Base-by-base conservation (phyloP, 106 monocot genomes). In the Dioscorea zingiberensis region DNA sequence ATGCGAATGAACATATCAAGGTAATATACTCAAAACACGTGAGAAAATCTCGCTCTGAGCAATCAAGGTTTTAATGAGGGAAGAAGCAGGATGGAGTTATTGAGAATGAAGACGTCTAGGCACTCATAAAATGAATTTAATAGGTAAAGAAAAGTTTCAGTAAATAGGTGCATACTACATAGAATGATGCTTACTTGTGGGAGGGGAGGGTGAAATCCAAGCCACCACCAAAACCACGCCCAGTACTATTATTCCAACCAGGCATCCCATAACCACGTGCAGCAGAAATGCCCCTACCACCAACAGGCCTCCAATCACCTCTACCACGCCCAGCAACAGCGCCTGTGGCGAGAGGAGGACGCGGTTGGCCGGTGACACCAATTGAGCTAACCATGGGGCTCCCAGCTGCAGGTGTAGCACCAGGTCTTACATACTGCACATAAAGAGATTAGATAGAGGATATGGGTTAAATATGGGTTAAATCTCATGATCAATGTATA, bases 371-470 rank as follows among this genome's bases (percentile, higher is more conserved):
- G 7, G 74, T 66, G 58, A 63, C 54, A 62, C 73, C 78, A 47
- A 74, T 67, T 64, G 73, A 54, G 67, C 71, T 63, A 44, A 38
- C 76, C 54, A 24, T 65, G 48, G 94, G 19, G 48, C 69, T 85
- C 17, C 85, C 85, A 69, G 82, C 64, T 69, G 49, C 16, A 62
- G 79, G 62, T 62, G 65, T 60, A 29, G 77, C 81, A 55, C 78
- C 97, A 73, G 97, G 97, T 73, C 95, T 78, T 71, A 97, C 62
- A 71, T 97, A 97, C 95, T 97, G 87, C 71, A 82, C n/a, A 13
- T 59, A 7, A 72, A 45, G 3, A 49, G 64, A 17, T 66, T 44
- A 55, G 25, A 18, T 22, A 59, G 11, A 25, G 29, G 28, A 62
- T 51, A n/a, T n/a, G n/a, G n/a, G n/a, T n/a, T n/a, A n/a, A n/a